A percentile compares a stretch with the other conserved stretches of the same genome.
phyloP scores from a whole-genome alignment of 2,329 filamentous ascomycete species.

The Claviceps fusiformis region DNA sequence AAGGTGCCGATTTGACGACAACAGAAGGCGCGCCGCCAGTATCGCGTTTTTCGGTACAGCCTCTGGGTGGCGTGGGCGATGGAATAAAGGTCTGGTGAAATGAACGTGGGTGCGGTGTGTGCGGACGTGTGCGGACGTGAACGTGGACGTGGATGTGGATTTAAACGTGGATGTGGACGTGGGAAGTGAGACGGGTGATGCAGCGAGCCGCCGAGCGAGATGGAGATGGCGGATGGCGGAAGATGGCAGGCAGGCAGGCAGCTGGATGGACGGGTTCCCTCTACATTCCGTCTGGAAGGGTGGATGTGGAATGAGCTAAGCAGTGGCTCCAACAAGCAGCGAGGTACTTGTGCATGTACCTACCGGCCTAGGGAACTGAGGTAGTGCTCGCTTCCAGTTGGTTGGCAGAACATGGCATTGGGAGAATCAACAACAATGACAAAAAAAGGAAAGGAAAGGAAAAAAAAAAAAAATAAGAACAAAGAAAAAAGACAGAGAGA shows the following conservation, averaged over 20 bases:
- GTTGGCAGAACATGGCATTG: not conserved
- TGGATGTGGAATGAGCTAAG: not conserved
- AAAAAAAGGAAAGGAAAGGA: too few species aligned
- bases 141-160: not conserved
- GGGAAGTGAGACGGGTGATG: not conserved
- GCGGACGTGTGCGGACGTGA: not conserved
- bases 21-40: not conserved
- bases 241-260: not conserved
- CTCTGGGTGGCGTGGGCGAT: not conserved
- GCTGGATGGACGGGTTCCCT: not conserved
- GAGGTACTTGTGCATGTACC: too few species aligned
- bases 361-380: not conserved
- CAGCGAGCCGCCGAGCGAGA: not conserved
- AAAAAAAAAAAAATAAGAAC: not conserved
- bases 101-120: not conserved
- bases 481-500: not conserved
- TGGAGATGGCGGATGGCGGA: not conserved
- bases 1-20: not conserved
- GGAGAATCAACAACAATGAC: not conserved
- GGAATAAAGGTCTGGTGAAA: not conserved
- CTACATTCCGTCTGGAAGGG: not conserved
- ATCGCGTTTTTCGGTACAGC: not conserved
- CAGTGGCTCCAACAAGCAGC: too few species aligned
- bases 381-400: not conserved
- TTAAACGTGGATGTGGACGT: not conserved